Percentiles rank a stretch among this genome's conserved stretches.
These are phyloP conservation scores for Friedmanniomyces simplex DNA, from an alignment of 495 filamentous ascomycete genomes.

Conservation along the genomic window DNA sequence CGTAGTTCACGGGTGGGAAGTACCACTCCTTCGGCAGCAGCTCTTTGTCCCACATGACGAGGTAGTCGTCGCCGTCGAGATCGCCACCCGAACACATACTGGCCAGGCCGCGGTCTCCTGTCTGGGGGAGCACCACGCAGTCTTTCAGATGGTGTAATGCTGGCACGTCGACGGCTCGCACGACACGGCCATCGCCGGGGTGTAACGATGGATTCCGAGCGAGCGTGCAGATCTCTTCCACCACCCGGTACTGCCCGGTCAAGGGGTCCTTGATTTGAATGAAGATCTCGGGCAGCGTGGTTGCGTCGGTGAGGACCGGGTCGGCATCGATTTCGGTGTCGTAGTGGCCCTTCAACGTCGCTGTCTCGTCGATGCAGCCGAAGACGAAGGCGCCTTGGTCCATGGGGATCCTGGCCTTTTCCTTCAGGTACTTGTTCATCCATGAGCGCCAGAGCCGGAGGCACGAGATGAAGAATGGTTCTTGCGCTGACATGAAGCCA, in stretches of 20 bases:
- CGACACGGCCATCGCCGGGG: constrained; percentile 83
- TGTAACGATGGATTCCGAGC: constrained; percentile 93
- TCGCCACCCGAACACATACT: constrained; percentile 96
- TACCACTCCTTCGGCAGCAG: constrained; percentile 64
- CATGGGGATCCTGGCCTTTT: constrained; percentile 79
- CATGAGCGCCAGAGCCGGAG: constrained; percentile 30
- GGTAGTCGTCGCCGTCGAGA: constrained; percentile 90
- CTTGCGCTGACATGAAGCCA: constrained; percentile 64
- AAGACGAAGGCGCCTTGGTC: constrained; percentile 76
- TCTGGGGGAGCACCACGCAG: constrained; percentile 77
- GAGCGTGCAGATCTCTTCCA: constrained; percentile 70
- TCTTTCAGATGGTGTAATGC: constrained; percentile 64
- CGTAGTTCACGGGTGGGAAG: constrained; percentile 63
- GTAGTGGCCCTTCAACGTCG: constrained; percentile 59
- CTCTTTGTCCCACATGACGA: constrained; percentile 82
- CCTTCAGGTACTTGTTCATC: constrained; percentile 54
- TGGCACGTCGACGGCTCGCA: constrained; percentile 68
- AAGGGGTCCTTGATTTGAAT: constrained; percentile 55
- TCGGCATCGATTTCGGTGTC: constrained; percentile 22
- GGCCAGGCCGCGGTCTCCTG: constrained; percentile 72
- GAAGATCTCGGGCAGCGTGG: constrained; percentile 71
- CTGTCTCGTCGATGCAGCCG: constrained; percentile 82
- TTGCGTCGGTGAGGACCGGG: not conserved
- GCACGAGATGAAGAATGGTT: constrained; percentile 74
- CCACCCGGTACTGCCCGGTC: constrained; percentile 46